A percentile compares a stretch with the other conserved stretches of the same genome.
phyloP scores from a whole-genome alignment of 257 asterid genomes.

The Dorcoceras hygrometricum region DNA sequence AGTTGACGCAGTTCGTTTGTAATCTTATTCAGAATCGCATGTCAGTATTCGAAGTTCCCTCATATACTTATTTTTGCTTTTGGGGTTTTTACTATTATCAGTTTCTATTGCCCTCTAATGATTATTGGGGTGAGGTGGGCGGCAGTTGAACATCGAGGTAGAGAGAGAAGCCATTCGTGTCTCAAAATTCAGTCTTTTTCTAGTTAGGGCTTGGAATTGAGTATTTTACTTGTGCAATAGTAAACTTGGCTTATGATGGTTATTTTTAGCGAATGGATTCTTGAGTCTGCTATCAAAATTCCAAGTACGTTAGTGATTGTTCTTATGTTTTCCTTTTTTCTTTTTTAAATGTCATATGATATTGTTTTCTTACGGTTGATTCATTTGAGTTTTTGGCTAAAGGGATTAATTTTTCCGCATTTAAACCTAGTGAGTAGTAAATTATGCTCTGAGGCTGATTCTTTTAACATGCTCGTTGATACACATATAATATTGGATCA shows the following conservation, averaged over 20 bases:
- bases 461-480: background rate
- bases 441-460: background rate
- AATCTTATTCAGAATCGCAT: slow-evolving; percentile 55
- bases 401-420: background rate
- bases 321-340: too few species aligned
- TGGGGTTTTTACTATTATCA: background rate
- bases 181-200: background rate
- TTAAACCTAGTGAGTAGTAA: background rate
- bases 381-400: background rate
- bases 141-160: background rate
- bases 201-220: background rate
- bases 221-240: background rate
- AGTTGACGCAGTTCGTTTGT: slow-evolving; percentile 62
- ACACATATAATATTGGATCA: background rate
- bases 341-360: background rate
- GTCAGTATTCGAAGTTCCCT: slow-evolving; percentile 34
- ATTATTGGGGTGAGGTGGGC: background rate
- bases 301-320: background rate
- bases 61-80: background rate
- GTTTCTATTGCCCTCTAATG: background rate
- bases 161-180: background rate
- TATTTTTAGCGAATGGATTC: background rate
- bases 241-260: background rate
- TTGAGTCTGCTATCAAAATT: background rate
- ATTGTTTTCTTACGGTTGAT: background rate